Evolutionary conservation across 208 protist genomes (phyloP).

Genomic region (Trypanosoma scelopori): DNA sequence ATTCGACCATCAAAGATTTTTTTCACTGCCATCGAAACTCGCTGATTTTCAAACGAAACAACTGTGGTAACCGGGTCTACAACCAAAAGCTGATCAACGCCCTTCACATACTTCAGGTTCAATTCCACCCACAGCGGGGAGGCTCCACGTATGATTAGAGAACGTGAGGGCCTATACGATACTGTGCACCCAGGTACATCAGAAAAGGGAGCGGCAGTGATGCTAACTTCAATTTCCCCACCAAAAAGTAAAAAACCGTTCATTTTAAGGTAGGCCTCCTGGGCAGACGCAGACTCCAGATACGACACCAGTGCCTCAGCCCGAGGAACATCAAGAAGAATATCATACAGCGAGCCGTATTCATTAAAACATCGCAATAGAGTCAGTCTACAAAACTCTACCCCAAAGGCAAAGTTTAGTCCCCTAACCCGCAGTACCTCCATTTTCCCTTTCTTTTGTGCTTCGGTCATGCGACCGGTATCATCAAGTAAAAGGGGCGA

Average conservation of each 20-base stretch:
- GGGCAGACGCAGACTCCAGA: constrained; percentile 51
- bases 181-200: constrained; percentile 57
- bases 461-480: background rate
- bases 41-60: constrained; percentile 33
- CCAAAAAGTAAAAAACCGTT: constrained; percentile 70
- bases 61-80: constrained; percentile 43
- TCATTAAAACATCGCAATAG: constrained; percentile 45
- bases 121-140: constrained; percentile 58
- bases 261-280: constrained; percentile 65
- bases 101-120: constrained; percentile 44
- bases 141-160: constrained; percentile 46
- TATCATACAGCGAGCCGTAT: constrained; percentile 48
- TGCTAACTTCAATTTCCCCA: constrained; percentile 33
- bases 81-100: constrained; percentile 43
- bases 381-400: constrained; percentile 58
- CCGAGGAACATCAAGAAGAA: constrained; percentile 52
- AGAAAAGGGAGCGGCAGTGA: constrained; percentile 45
- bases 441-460: constrained; percentile 30
- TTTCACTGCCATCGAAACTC: constrained; percentile 28
- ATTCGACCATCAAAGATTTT: constrained; percentile 30
- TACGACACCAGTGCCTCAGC: constrained; percentile 58
- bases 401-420: constrained; percentile 51
- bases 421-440: constrained; percentile 51
- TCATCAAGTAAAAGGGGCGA: background rate
- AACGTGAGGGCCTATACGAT: constrained; percentile 39